Percentiles rank a stretch among this genome's conserved stretches.
These are phyloP conservation scores for Phanerochaete carnosa DNA, from an alignment of 768 basidiomycete species.

Conservation along the genomic window DNA sequence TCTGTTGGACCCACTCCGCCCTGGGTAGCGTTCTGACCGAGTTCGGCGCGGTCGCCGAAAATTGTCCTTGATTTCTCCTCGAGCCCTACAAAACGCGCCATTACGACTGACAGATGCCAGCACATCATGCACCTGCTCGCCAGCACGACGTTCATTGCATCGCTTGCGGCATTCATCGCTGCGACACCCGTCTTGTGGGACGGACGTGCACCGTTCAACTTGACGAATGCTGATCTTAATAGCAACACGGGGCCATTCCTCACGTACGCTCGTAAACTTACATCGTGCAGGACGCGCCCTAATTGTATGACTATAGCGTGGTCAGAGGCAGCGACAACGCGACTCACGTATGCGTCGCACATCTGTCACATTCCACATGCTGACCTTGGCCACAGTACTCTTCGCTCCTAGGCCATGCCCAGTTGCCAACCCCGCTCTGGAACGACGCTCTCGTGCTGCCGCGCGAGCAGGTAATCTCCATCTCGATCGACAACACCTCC, in stretches of 20 bases:
- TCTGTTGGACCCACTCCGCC: neutral
- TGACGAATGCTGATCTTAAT: conserved; percentile 42
- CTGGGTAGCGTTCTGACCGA: neutral
- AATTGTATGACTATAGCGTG: conserved; percentile 31
- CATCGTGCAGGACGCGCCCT: neutral
- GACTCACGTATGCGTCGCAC: conserved; percentile 37
- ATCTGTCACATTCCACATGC: neutral
- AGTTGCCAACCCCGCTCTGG: conserved; percentile 51
- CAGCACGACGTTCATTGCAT: neutral
- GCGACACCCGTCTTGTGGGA: conserved; percentile 44
- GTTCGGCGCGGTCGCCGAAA: neutral
- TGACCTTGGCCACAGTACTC: conserved; percentile 36
- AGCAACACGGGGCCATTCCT: conserved; percentile 48
- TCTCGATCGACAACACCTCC: conserved; percentile 55
- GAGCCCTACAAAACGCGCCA: neutral
- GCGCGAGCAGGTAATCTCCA: conserved; percentile 47
- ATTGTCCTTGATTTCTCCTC: conserved; percentile 13
- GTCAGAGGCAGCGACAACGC: conserved; percentile 55
- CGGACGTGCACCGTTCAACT: conserved; percentile 47
- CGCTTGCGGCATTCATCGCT: conserved; percentile 4
- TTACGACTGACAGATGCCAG: neutral
- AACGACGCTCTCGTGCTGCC: conserved; percentile 25
- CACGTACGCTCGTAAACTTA: conserved; percentile 37
- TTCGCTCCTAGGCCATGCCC: conserved; percentile 34
- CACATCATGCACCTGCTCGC: neutral